Evolutionary conservation across 2,329 filamentous ascomycete genomes (phyloP), one percentile per base, ranked within the genome.

Genomic region (Trichoderma polysporum): DNA sequence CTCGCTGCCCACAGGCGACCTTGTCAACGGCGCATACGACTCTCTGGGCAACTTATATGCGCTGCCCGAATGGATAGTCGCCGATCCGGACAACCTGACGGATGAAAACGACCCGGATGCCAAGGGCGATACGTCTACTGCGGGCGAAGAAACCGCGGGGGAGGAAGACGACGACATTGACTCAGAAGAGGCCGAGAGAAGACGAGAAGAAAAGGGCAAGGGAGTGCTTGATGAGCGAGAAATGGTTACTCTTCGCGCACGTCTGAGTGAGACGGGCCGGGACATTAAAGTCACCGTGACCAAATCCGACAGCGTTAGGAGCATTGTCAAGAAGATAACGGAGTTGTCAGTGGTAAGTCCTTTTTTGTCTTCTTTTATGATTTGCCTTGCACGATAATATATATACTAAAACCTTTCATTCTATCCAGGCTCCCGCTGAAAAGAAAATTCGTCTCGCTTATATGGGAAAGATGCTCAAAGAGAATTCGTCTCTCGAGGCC

Each of bases 401-500:
- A 39, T 39, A 7, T 41, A 17, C 60, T 63, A 45, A 63, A 6
- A 4, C 9, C 15, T 37, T 33, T 4, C 6, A 6, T 53, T 2
- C 17, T 71, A 91, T 90, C 80, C 94, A 45, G 41, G 41, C 41
- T 35, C 77, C 84, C 2, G 75, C 81, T 8, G 81, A 80, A 52
- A 87, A 86, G 69, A 85, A 83, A 56, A 82, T 97, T 59, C 87
- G 88, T 63, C 85, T 97, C 68, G 89, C 88, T 22, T 96, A 97
- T 76, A 85, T 95, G 78, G 94, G 94, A 71, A 92, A 89, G 75
- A 86, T 94, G 59, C 84, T 97, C 53, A 88, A 89, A 70, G 91
- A 94, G 70, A 83, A 84, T 63, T 76, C 86, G 22, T 84, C 89
- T 0, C 80, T 97, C 19, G 77, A 82, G 52, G 84, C 85, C 3